These are phyloP conservation scores for Epichloe festucae DNA, from an alignment of 2,329 filamentous ascomycete genomes.

Conservation along the genomic window DNA sequence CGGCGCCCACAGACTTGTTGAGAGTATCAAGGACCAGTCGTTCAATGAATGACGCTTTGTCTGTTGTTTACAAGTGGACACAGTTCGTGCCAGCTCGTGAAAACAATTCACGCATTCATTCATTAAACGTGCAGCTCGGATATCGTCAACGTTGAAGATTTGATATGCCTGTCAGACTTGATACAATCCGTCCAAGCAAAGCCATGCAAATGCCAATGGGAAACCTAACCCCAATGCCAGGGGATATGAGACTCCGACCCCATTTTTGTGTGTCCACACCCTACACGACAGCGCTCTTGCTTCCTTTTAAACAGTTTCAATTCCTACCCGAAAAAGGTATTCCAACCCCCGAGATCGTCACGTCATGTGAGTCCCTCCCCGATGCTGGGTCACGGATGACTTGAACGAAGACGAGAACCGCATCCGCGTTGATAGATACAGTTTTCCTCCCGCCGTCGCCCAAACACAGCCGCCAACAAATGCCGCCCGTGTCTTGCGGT, in stretches of 20 bases:
- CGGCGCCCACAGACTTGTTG: too few species aligned
- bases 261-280: constrained; percentile 16
- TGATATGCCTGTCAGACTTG: constrained; percentile 38
- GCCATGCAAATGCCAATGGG: constrained; percentile 38
- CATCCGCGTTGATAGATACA: too few species aligned
- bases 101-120: neutral
- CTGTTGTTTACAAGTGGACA: too few species aligned
- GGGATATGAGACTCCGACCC: constrained; percentile 26
- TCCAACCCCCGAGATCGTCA: too few species aligned
- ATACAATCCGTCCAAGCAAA: constrained; percentile 35
- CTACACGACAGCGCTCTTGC: constrained; percentile 10
- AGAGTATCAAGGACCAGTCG: too few species aligned
- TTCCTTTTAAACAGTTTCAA: neutral
- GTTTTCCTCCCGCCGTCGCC: neutral
- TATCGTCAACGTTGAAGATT: constrained; percentile 28
- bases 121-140: constrained; percentile 3
- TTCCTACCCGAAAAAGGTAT: constrained; percentile 1
- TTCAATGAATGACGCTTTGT: too few species aligned
- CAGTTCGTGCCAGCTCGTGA: too few species aligned
- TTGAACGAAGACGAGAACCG: too few species aligned
- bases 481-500: too few species aligned
- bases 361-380: too few species aligned
- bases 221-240: constrained; percentile 27
- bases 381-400: too few species aligned
- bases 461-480: too few species aligned